Percentiles rank a stretch among this genome's conserved stretches.
These are phyloP conservation scores for Asterophora lycoperdoides DNA, from an alignment of 768 basidiomycete genomes.

Conservation along the genomic window DNA sequence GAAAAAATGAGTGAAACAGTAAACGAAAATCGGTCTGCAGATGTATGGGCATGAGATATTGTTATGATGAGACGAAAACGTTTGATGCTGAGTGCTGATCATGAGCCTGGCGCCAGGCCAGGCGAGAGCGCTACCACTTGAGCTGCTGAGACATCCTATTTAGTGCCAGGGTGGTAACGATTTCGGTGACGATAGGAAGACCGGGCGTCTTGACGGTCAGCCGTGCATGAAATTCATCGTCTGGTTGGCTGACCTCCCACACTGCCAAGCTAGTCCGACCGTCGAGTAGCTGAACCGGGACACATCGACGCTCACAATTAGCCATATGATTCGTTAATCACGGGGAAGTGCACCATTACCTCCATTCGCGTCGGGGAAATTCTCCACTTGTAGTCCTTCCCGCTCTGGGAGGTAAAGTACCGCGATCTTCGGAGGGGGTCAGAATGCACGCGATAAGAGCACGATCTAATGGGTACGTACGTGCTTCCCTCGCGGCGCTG, in stretches of 20 bases:
- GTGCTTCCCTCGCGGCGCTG: conserved; percentile 58
- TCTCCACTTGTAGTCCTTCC: conserved; percentile 75
- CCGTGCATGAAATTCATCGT: conserved; percentile 54
- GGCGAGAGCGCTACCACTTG: conserved; percentile 40
- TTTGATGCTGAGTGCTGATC: background rate
- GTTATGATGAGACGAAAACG: conserved; percentile 7
- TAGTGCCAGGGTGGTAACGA: conserved; percentile 69
- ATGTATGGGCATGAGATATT: no score
- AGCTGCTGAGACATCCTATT: conserved; percentile 66
- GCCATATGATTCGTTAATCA: background rate
- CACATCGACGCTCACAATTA: background rate
- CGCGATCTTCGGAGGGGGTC: conserved; percentile 46
- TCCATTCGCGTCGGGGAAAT: conserved; percentile 60
- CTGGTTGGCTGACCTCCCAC: conserved; percentile 61
- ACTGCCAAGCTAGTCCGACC: conserved; percentile 56
- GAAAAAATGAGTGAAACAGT: conserved; percentile 11
- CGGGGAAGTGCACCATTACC: conserved; percentile 36
- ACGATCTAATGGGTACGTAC: conserved; percentile 36
- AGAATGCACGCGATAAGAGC: conserved; percentile 4
- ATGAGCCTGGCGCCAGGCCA: background rate
- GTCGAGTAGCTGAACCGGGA: conserved; percentile 53
- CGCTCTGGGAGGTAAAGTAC: conserved; percentile 69
- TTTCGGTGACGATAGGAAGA: conserved; percentile 66
- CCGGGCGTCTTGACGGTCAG: conserved; percentile 56
- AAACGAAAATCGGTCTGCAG: background rate